phyloP scores from a whole-genome alignment of 257 asterid genomes.

The Solanum gracilifrons region DNA sequence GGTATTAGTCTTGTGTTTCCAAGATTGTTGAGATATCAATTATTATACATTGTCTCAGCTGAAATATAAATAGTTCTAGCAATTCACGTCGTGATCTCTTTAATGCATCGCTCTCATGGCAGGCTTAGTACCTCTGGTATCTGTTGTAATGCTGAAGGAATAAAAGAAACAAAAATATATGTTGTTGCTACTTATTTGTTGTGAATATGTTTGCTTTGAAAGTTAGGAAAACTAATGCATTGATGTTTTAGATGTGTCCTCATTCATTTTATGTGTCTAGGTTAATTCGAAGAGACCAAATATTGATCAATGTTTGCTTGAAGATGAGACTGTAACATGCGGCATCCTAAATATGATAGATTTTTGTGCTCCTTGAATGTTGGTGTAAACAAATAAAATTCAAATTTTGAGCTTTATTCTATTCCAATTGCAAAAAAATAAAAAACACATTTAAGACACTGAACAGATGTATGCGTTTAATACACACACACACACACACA shows the following conservation, averaged over 20 bases:
- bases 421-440: neutral
- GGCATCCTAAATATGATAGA: neutral
- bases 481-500: neutral
- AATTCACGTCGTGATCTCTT: neutral
- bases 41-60: neutral
- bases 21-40: neutral
- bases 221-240: neutral
- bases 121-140: neutral
- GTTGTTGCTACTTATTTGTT: neutral
- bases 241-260: neutral
- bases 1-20: conserved; percentile 23
- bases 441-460: neutral
- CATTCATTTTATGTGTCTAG: neutral
- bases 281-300: neutral
- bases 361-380: neutral
- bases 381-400: neutral
- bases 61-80: neutral
- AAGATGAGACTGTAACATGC: neutral
- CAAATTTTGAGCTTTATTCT: neutral
- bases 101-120: neutral
- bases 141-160: neutral
- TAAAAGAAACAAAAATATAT: neutral
- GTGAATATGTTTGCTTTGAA: neutral
- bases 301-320: neutral
- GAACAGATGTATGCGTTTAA: neutral